A percentile compares a stretch with the other conserved stretches of the same genome.
These are phyloP conservation scores for Monosporascus sp. DNA, from an alignment of 2,329 filamentous ascomycete genomes.

Conservation along the genomic window DNA sequence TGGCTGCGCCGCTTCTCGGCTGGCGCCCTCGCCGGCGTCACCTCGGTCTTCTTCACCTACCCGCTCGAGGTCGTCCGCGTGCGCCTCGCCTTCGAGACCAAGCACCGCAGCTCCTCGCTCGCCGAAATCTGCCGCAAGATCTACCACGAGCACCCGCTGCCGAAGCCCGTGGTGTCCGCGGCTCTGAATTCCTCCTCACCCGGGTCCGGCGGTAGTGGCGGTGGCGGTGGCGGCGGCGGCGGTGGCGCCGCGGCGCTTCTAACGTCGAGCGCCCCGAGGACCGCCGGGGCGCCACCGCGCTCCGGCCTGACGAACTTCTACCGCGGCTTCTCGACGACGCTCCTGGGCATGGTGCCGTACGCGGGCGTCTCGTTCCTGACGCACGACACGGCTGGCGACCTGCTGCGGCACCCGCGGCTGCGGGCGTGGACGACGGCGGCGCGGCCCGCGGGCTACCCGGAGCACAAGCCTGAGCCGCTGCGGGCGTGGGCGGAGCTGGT, in stretches of 20 bases:
- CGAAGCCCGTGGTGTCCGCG: conserved; percentile 34
- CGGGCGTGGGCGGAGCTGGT: conserved; percentile 82
- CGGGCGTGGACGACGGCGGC: conserved; percentile 72
- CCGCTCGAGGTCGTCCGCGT: conserved; percentile 91
- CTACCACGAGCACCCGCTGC: conserved; percentile 66
- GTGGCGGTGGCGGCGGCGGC: too few relatives aligned
- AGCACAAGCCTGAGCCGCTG: conserved; percentile 64
- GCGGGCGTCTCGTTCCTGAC: conserved; percentile 93
- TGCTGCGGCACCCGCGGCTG: conserved; percentile 65
- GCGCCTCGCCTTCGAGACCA: conserved; percentile 91
- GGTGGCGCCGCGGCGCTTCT: too few relatives aligned
- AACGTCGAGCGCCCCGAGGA: too few relatives aligned
- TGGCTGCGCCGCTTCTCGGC: conserved; percentile 68
- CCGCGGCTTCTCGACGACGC: conserved; percentile 82
- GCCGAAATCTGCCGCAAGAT: conserved; percentile 78
- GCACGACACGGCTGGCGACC: conserved; percentile 83
- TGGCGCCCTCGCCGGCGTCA: conserved; percentile 74
- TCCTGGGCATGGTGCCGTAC: conserved; percentile 94
- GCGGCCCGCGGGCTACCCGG: conserved; percentile 45
- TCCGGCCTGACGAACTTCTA: conserved; percentile 87
- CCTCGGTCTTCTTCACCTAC: conserved; percentile 94
- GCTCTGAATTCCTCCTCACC: conserved; percentile 32
- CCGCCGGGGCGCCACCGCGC: conserved; percentile 46
- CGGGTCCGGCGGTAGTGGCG: too few relatives aligned
- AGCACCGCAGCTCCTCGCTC: conserved; percentile 65